phyloP scores from a whole-genome alignment of 1,139 yeast species.

The Lodderomyces beijingensis region DNA sequence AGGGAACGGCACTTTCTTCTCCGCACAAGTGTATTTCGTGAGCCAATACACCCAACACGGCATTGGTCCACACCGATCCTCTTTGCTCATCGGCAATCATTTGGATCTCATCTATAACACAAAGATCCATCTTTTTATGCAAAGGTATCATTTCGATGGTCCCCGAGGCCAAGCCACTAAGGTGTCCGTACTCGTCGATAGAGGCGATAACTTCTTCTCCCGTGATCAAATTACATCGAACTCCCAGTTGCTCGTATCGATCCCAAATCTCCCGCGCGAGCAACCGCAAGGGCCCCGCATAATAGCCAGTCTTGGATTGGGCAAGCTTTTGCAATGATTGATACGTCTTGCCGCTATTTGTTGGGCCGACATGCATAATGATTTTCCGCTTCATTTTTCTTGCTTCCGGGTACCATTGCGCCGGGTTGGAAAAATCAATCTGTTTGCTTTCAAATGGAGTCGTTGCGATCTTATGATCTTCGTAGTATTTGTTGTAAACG shows the following conservation, averaged over 20 bases:
- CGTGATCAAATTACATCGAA: constrained; percentile 78
- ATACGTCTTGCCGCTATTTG: constrained; percentile 95
- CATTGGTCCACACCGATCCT: constrained; percentile 96
- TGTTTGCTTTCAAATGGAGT: constrained; percentile 14
- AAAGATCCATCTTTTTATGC: constrained; percentile 67
- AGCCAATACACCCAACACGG: constrained; percentile 82
- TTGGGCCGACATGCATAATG: constrained; percentile 93
- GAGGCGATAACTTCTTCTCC: constrained; percentile 89
- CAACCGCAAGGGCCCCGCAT: constrained; percentile 90
- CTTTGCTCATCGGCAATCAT: constrained; percentile 79
- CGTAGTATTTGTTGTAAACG: constrained; percentile 21
- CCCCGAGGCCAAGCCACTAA: constrained; percentile 75
- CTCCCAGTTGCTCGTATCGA: constrained; percentile 60
- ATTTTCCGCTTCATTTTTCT: constrained; percentile 74
- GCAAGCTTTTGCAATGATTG: constrained; percentile 69
- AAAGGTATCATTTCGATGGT: constrained; percentile 91
- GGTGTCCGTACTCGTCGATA: constrained; percentile 61
- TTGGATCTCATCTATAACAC: constrained; percentile 93
- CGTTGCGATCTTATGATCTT: constrained; percentile 15
- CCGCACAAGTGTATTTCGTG: constrained; percentile 91
- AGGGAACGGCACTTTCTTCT: constrained; percentile 73
- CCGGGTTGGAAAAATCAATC: constrained; percentile 63
- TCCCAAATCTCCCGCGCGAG: constrained; percentile 91
- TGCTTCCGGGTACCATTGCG: constrained; percentile 87
- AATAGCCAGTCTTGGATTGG: constrained; percentile 74